phyloP scores from a whole-genome alignment of 2,329 filamentous ascomycete species.

The Diaporthe citriasiana region DNA sequence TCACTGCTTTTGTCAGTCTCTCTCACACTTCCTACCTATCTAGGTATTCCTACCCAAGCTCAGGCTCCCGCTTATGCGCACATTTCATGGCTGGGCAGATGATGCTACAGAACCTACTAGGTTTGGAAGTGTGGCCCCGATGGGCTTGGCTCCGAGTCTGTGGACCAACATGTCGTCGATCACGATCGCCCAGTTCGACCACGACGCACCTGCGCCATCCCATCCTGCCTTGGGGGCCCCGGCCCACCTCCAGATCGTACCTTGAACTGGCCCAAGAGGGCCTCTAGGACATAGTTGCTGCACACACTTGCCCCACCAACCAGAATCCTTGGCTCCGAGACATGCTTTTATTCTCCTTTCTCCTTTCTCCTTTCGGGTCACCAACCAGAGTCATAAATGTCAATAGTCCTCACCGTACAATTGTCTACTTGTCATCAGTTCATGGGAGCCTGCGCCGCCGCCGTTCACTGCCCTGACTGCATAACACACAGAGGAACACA shows the following conservation, averaged over 20 bases:
- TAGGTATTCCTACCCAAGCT: background rate
- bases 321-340: conserved; percentile 18
- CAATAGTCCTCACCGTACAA: conserved; percentile 4
- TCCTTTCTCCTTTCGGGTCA: conserved; percentile 25
- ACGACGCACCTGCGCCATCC: background rate
- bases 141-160: conserved; percentile 5
- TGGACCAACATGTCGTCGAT: conserved; percentile 5
- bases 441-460: too few species aligned
- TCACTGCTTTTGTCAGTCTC: background rate
- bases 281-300: background rate
- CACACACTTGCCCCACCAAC: background rate
- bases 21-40: background rate
- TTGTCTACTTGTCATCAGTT: background rate
- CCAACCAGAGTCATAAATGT: conserved; percentile 19
- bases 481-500: too few species aligned
- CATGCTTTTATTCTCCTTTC: conserved; percentile 36
- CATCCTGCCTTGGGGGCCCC: background rate
- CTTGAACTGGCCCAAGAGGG: background rate
- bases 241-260: background rate
- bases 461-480: too few species aligned
- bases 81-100: background rate
- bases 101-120: background rate
- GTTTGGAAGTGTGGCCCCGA: background rate
- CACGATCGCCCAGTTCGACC: conserved; percentile 12
- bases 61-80: background rate